These are phyloP conservation scores for Mortierella sp. DNA, from an alignment of 371 early-diverging fungal genomes.

Conservation along the genomic window DNA sequence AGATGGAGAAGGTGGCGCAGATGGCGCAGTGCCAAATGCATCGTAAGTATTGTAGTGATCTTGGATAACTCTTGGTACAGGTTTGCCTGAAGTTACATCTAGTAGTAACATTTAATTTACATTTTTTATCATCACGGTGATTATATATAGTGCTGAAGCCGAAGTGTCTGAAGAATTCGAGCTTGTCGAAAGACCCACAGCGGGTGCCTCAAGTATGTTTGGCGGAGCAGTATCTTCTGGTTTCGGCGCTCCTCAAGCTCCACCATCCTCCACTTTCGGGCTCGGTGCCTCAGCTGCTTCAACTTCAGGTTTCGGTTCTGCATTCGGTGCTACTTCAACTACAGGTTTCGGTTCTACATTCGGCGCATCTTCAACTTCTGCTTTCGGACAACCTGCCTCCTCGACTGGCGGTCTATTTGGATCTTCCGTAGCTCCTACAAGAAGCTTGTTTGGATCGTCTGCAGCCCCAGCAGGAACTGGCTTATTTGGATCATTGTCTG, in stretches of 20 bases:
- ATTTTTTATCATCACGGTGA: too few relatives aligned
- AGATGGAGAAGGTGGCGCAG: too few relatives aligned
- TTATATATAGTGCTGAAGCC: not conserved
- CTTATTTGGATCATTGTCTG: not conserved
- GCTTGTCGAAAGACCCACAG: constrained; percentile 1
- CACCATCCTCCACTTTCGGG: not conserved
- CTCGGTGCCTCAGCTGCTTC: constrained; percentile 2
- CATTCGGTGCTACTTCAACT: not conserved
- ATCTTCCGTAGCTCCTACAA: not conserved
- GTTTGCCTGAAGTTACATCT: not conserved
- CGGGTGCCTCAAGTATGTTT: not conserved
- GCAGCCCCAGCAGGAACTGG: not conserved
- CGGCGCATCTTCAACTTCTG: not conserved
- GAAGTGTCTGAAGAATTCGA: constrained; percentile 2
- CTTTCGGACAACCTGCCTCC: not conserved
- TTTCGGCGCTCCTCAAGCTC: not conserved
- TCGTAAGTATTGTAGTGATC: too few relatives aligned
- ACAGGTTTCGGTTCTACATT: not conserved
- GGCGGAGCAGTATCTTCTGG: too few relatives aligned
- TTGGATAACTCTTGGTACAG: not conserved
- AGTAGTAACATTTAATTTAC: not conserved
- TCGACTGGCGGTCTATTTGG: constrained; percentile 1
- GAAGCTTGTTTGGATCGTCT: constrained; percentile 6
- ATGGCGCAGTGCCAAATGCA: too few relatives aligned
- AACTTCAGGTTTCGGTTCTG: not conserved